Evolutionary conservation across 176 grass and related monocot genomes (phyloP).

Genomic region (Ensete ventricosum): DNA sequence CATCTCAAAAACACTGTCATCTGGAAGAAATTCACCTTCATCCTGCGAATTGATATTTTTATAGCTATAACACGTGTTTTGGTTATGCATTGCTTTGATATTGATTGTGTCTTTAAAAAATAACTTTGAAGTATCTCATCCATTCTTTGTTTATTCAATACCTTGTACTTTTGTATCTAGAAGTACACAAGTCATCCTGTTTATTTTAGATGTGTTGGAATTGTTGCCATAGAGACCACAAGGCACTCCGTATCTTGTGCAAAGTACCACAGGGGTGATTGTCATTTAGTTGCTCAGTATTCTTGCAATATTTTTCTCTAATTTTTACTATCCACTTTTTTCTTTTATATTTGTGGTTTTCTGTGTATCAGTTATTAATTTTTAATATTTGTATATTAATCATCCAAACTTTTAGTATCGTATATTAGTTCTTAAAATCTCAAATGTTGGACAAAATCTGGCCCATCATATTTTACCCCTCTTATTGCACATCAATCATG

Average conservation of each 20-base stretch:
- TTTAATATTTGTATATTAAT: too few species aligned
- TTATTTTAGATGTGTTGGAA: neutral
- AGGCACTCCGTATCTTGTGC: neutral
- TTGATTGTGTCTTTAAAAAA: too few species aligned
- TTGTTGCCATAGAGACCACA: neutral
- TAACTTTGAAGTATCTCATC: neutral
- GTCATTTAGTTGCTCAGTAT: too few species aligned
- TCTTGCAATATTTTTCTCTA: too few species aligned
- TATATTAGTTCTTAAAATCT: too few species aligned
- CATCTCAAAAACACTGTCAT: neutral
- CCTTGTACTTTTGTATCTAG: neutral
- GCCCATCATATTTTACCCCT: too few species aligned
- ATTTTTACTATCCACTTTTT: too few species aligned
- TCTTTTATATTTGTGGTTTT: too few species aligned
- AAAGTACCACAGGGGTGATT: neutral
- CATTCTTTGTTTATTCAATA: neutral
- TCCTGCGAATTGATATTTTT: neutral
- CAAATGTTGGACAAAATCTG: too few species aligned
- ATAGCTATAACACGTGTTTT: neutral
- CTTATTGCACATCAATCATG: too few species aligned
- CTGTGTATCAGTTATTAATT: too few species aligned
- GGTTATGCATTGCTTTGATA: neutral
- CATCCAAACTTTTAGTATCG: too few species aligned
- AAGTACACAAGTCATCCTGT: neutral
- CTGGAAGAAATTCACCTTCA: neutral